Evolutionary conservation across 108 stramenopile genomes (phyloP), one percentile per base, ranked within the genome.

Genomic region (Cyclotella baltica): DNA sequence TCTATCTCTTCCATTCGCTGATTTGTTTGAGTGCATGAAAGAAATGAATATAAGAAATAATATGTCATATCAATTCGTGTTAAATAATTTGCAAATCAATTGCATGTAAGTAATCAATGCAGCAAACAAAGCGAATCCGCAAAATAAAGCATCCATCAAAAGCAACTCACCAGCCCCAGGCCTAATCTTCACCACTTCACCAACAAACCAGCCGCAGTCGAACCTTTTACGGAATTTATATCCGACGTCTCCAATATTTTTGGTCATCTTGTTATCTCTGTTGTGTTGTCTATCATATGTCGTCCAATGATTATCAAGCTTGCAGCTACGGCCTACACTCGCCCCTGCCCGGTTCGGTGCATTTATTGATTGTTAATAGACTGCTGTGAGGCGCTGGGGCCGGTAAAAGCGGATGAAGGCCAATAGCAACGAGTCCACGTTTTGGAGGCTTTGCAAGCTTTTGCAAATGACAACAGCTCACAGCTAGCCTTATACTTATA

Each of bases 181-280:
- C 23, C 70, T 40, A 67, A 72, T 78, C 67, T 71, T 47, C 0
- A 72, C 70, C 19, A 78, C 71, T 20, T 19, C 35, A 25, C 78
- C 78, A 33, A 19, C 22, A 65, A 61, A 78, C 78, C 70, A 72
- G 4, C 78, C 78, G 1, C 34, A 6, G 23, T 72, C 40, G 55
- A 78, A 78, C 29, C 57, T 22, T 38, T 78, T 78, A 6, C 70
- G 78, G 50, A 78, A 78, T 23, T 1, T 72, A 56, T 72, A 72
- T 8, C 78, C 78, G 4, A 78, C 71, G 20, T 62, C 63, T 6
- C 78, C 78, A 64, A 78, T 35, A 11, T 51, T 43, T 47, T 28
- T 46, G 0, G 38, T 16, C 8, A 31, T 16, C 47, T 51, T 52
- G 29, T 3, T 31, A 20, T n/a, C 15, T 0, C 27, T 16, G 20